Base-by-base conservation (phyloP, 805 yeast genomes). In the Priceomyces castillae region DNA sequence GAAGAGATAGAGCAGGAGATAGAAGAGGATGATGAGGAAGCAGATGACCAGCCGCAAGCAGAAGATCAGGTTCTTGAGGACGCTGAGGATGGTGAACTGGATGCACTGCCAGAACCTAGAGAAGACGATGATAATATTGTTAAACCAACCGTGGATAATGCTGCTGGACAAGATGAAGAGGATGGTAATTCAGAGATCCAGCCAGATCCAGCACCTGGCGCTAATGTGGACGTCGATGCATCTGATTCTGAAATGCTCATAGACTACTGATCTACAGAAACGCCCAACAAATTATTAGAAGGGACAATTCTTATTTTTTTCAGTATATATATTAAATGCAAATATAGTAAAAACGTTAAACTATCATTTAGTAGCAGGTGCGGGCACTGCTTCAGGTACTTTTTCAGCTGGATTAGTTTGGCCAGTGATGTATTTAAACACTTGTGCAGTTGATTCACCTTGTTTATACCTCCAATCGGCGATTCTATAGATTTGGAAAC, bases 401-500 rank as follows among this genome's bases (percentile, higher is more conserved):
- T 14, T 15, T 18, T 17, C 15, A 9, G 51, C 38, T 9, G 43
- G 47, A 10, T 33, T 25, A n/a, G 44, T 41, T 44, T 89, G 87
- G 43, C 72, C 71, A 25, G 81, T 41, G 41, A 88, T 73, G 63
- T 87, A 84, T 46, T 75, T 65, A 40, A 81, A 43, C 18, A 82
- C 78, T 56, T 81, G 78, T n/a, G 58, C 44, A 7, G 80, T 58
- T 25, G 81, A 57, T 58, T 86, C 90, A 34, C 96, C 96, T 42
- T 69, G 57, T 2, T 66, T 64, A 30, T 62, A 53, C 71, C 96
- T 84, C 73, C 81, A 88, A 48, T 73, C 69, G 56, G 71, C 73
- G 43, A 92, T 78, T 69, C 99, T 80, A 36, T 68, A 57, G 30
- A 94, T 67, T 73, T 92, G 98, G 62, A 74, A 80, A 23, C 92